phyloP scores from a whole-genome alignment of 2,329 filamentous ascomycete species.

The Pseudopyrenochaeta lycopersici region DNA sequence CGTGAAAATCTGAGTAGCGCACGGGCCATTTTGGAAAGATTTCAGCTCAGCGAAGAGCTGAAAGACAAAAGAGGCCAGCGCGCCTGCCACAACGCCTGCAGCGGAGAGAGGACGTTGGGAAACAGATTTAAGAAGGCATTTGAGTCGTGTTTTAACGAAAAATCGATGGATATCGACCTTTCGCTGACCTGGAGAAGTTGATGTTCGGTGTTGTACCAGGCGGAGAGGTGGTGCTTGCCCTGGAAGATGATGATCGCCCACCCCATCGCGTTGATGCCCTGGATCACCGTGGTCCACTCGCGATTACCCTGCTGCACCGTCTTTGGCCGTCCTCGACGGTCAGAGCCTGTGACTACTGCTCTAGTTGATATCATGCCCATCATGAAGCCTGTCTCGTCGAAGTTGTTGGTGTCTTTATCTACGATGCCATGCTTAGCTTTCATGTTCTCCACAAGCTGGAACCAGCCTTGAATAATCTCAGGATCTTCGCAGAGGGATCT shows the following conservation, averaged over 20 bases:
- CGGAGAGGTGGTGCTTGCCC: constrained; percentile 10
- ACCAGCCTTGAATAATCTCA: constrained; percentile 4
- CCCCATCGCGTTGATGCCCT: constrained; percentile 13
- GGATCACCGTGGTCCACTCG: constrained; percentile 35
- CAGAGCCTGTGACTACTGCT: constrained; percentile 35
- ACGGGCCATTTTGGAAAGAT: too few relatives aligned
- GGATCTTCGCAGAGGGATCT: neutral
- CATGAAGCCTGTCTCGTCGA: constrained; percentile 42
- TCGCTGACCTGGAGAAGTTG: too few relatives aligned
- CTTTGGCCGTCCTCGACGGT: constrained; percentile 24
- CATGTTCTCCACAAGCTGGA: constrained; percentile 1
- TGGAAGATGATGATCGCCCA: constrained; percentile 20
- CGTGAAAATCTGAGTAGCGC: too few relatives aligned
- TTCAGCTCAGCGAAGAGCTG: too few relatives aligned
- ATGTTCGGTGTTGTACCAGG: constrained; percentile 7
- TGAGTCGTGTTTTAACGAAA: too few relatives aligned
- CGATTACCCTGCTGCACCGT: constrained; percentile 33
- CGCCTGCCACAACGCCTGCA: too few relatives aligned
- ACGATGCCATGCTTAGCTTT: constrained; percentile 17
- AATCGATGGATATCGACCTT: too few relatives aligned
- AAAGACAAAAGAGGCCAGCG: too few relatives aligned
- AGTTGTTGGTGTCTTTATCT: constrained; percentile 26
- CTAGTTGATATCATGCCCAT: constrained; percentile 36
- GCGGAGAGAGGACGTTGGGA: too few relatives aligned
- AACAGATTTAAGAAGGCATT: too few relatives aligned